Evolutionary conservation across 768 basidiomycete genomes (phyloP).

Genomic region (Pisolithus orientalis): DNA sequence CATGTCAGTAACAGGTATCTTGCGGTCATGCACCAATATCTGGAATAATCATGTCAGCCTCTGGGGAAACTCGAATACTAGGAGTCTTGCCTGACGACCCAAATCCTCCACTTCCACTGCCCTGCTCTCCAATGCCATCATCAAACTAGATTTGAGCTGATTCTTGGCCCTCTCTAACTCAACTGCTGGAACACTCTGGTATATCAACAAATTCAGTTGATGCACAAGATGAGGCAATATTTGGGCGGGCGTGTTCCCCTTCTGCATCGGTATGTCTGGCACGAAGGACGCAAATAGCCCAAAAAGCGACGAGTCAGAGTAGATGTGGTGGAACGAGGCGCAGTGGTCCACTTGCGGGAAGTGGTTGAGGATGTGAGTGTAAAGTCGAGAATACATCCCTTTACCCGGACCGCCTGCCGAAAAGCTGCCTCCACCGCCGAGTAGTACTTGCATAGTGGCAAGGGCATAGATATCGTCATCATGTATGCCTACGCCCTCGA

Average conservation of each 20-base stretch:
- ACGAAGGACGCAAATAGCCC: slow-evolving; percentile 85
- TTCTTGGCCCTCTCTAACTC: slow-evolving; percentile 91
- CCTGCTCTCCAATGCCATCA: slow-evolving; percentile 91
- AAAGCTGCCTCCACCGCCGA: slow-evolving; percentile 95
- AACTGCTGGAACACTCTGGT: slow-evolving; percentile 52
- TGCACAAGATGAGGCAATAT: slow-evolving; percentile 82
- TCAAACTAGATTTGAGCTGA: slow-evolving; percentile 85
- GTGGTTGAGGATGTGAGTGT: slow-evolving; percentile 93
- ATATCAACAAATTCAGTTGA: slow-evolving; percentile 78
- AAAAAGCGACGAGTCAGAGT: slow-evolving; percentile 89
- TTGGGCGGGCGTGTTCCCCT: slow-evolving; percentile 59
- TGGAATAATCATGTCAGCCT: slow-evolving; percentile 20
- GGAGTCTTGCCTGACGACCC: slow-evolving; percentile 67
- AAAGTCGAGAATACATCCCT: slow-evolving; percentile 97
- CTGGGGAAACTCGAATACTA: neutral
- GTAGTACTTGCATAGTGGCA: slow-evolving; percentile 89
- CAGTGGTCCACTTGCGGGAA: slow-evolving; percentile 93
- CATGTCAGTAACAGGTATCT: slow-evolving; percentile 88
- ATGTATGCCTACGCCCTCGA: slow-evolving; percentile 85
- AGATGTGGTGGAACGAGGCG: slow-evolving; percentile 96
- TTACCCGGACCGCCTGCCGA: slow-evolving; percentile 97
- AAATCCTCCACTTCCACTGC: slow-evolving; percentile 84
- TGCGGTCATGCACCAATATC: slow-evolving; percentile 83
- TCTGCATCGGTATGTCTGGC: slow-evolving; percentile 49
- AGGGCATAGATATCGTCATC: slow-evolving; percentile 90